phyloP scores from a whole-genome alignment of 2,329 filamentous ascomycete species.

The Calcarisporium arbuscula region DNA sequence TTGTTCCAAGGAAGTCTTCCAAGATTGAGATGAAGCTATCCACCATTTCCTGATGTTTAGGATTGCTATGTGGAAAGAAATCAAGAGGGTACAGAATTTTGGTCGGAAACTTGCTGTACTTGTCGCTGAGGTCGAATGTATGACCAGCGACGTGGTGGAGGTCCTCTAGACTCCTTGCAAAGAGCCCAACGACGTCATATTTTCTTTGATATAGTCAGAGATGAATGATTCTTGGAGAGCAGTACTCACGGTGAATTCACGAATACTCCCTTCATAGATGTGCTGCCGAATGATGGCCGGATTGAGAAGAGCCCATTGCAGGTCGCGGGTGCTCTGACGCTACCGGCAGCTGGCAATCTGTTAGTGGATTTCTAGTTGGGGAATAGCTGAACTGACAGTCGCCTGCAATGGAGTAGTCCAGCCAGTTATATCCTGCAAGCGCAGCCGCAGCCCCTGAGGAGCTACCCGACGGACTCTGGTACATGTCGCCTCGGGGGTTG shows the following conservation, averaged over 20 bases:
- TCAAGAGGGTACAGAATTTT: slow-evolving; percentile 21
- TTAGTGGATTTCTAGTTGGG: too few relatives aligned
- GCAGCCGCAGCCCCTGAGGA: slow-evolving; percentile 19
- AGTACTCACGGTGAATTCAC: too few relatives aligned
- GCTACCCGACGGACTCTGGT: slow-evolving; percentile 18
- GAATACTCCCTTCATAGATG: too few relatives aligned
- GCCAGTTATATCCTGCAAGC: slow-evolving; percentile 23
- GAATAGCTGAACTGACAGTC: slow-evolving; percentile 13
- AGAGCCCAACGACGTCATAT: too few relatives aligned
- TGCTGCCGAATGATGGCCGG: too few relatives aligned
- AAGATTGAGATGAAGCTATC: slow-evolving; percentile 18
- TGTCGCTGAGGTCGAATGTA: slow-evolving; percentile 8
- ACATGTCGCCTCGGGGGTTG: slow-evolving; percentile 21
- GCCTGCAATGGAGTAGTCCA: slow-evolving; percentile 16
- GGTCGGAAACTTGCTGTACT: slow-evolving; percentile 4
- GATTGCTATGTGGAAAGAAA: slow-evolving; percentile 7
- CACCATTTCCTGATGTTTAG: slow-evolving; percentile 9
- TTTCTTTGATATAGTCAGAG: too few relatives aligned
- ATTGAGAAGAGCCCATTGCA: too few relatives aligned
- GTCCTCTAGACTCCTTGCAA: too few relatives aligned
- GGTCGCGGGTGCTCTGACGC: too few relatives aligned
- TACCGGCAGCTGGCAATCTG: too few relatives aligned
- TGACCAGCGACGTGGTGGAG: too few relatives aligned
- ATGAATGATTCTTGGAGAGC: too few relatives aligned
- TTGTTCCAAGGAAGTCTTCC: slow-evolving; percentile 14